Evolutionary conservation across 805 yeast species (phyloP), one percentile per base, ranked within the genome.

Genomic region (Pichia manshurica): DNA sequence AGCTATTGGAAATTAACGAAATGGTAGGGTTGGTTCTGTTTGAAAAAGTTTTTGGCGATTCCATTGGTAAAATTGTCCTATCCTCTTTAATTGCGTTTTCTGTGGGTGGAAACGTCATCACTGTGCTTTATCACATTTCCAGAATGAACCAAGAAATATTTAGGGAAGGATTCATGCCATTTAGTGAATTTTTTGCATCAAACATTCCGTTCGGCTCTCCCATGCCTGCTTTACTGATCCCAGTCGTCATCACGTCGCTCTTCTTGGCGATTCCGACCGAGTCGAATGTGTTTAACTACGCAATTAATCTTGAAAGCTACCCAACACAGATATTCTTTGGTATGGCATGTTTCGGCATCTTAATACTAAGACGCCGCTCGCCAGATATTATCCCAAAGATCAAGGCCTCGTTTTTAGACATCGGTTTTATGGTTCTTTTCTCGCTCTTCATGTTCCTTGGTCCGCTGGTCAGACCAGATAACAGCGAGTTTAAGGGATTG

Each of bases 171-270:
- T 75, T 69, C 53, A 59, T 78, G 23, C 83, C 83, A 4, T 70
- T 63, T 42, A 74, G 81, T 9, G 56, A 54, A 25, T 64, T 72
- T 49, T 74, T 78, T 71, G 73, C 81, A 1, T 73, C 81, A 4
- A 78, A 77, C 51, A 68, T 73, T 69, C 81, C 82, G 2, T 67
- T 62, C 47, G 78, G 77, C 3, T 76, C 82, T 1, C 82, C 82
- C 2, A 52, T 76, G 36, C 69, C 74, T 12, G 65, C 79, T 0
- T 59, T 78, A 35, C 17, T 69, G 3, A 62, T 78, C 42, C 75
- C 79, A 44, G 61, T 72, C 15, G 31, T 58, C 4, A 62, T 76
- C 4, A 66, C 80, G 1, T 66, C 73, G 0, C 35, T 64, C 5
- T 67, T 76, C 34, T 57, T 77, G 10, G 51, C 70, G 2, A 56